Base-by-base conservation (phyloP, 805 yeast genomes). In the Hanseniaspora lindneri region DNA sequence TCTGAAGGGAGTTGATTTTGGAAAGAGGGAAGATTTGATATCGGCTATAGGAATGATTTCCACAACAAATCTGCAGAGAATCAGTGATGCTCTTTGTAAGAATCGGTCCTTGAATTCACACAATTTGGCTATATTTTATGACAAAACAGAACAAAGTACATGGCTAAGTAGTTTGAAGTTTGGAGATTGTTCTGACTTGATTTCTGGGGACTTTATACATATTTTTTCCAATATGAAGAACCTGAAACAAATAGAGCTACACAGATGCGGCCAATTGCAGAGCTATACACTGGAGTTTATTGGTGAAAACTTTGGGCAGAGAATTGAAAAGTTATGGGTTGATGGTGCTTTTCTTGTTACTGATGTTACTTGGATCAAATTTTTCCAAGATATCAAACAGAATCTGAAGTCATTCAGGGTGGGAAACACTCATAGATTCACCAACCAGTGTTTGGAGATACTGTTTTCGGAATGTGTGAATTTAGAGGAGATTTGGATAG, bases 211-310 rank as follows among this genome's bases (percentile, higher is more conserved):
- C 0, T 72, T 80, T 52, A 73, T 75, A 55, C 71, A 77, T 54
- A 76, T 92, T 33, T 87, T 88, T 0, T 70, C 94, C 0, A 81
- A 67, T 60, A 84, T 95, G 55, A 95, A 96, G 0, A 70, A 79
- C 24, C 53, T 92, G 3, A 78, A 74, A 54, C 62, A 69, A 1
- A 61, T 92, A 39, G 80, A 80, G 0, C 66, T 92, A 39, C 77
- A 78, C 51, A 89, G 88, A 96, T 89, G 97, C 68, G 98, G 98
- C 4, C 88, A 83, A 55, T 66, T 92, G 35, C 86, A 82, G 56
- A 83, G 83, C 59, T 87, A 80, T 53, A 80, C 82, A 50, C 61
- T 92, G 51, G 59, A 68, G 16, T 82, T 85, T 59, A 76, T 74
- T 52, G 72, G 75, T 4, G 66, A 75, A 9, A 79, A 83, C 53